Base-by-base conservation (phyloP, 305 asterid genomes). In the Fraxinus baroniana region DNA sequence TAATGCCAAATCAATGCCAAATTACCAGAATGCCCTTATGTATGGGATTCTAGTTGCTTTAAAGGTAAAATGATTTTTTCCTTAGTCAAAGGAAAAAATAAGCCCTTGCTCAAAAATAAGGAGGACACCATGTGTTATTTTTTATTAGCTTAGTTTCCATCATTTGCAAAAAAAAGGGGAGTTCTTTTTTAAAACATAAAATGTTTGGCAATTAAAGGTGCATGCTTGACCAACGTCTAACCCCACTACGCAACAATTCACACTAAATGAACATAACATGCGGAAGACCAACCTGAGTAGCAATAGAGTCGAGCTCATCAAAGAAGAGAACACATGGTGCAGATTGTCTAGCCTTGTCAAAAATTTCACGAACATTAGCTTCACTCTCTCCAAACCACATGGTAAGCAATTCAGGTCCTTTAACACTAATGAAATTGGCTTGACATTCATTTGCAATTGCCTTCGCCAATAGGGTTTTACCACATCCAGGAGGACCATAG, bases 311-410 rank as follows among this genome's bases (percentile, higher is more conserved):
- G 1, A 80, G 66, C 6, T 80, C 83, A 74, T 80, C 83, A 44
- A 81, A 81, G 75, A 81, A 81, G 10, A 81, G 79, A 3, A 81
- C 68, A 15, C 79, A 81, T 32, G 84, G 84, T 12, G 79, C 76
- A 32, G 84, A 81, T 62, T 74, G 84, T 30, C 76, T 71, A 32
- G 84, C 83, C 79, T 81, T 81, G 26, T 74, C 83, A 22, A 81
- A 81, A 30, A 81, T 76, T 64, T 80, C 78, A 24, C 83, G 39
- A 55, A 55, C 64, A 55, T 30, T 80, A 71, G 64, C 64, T n/a
- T 55, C 64, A 55, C 64, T 55, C 64, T 55, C 64, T 55, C 64
- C 64, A 55, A 55, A 55, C 64, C 64, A 55, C 64, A 55, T 55
- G 9, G 64, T 55, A n/a, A 55, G 64, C 64, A 55, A 55, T 55